Percentiles rank a stretch among this genome's conserved stretches.
These are phyloP conservation scores for Alternaria gaisen DNA, from an alignment of 2,329 filamentous ascomycete species.

Conservation along the genomic window DNA sequence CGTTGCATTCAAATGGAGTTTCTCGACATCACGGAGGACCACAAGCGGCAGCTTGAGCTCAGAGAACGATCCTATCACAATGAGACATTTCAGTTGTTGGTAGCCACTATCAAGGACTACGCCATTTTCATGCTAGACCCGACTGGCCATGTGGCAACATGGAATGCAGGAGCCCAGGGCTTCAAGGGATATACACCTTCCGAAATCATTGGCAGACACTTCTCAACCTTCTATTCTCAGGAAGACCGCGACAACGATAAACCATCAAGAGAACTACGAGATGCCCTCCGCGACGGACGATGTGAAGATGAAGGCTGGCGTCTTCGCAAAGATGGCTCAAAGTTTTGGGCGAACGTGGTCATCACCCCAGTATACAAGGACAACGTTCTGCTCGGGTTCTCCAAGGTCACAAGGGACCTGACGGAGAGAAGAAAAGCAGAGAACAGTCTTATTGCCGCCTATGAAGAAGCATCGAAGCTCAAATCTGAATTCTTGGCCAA, in stretches of 20 bases:
- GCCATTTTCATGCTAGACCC: slow-evolving; percentile 70
- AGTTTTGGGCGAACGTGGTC: slow-evolving; percentile 68
- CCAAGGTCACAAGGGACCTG: slow-evolving; percentile 67
- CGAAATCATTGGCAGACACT: slow-evolving; percentile 67
- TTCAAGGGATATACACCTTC: slow-evolving; percentile 65
- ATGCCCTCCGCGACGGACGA: slow-evolving; percentile 64
- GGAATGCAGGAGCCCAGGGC: slow-evolving; percentile 65
- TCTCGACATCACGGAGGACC: slow-evolving; percentile 49
- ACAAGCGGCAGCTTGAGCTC: slow-evolving; percentile 48
- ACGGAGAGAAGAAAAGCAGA: slow-evolving; percentile 66
- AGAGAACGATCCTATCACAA: slow-evolving; percentile 57
- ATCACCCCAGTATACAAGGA: slow-evolving; percentile 65
- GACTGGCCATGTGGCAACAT: slow-evolving; percentile 64
- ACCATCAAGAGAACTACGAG: slow-evolving; percentile 61
- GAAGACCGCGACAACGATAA: slow-evolving; percentile 62
- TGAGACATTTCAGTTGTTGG: slow-evolving; percentile 67
- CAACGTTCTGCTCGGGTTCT: slow-evolving; percentile 64
- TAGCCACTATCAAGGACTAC: slow-evolving; percentile 69
- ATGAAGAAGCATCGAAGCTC: slow-evolving; percentile 69
- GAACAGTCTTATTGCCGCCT: slow-evolving; percentile 64
- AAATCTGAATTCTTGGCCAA: slow-evolving; percentile 70
- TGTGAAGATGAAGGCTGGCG: slow-evolving; percentile 70
- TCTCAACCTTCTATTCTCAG: slow-evolving; percentile 64
- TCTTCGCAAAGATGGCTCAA: slow-evolving; percentile 65
- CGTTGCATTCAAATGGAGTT: slow-evolving; percentile 56